A percentile compares a stretch with the other conserved stretches of the same genome.
These are phyloP conservation scores for Xylaria sp. DNA, from an alignment of 2,329 filamentous ascomycete species.

Conservation along the genomic window DNA sequence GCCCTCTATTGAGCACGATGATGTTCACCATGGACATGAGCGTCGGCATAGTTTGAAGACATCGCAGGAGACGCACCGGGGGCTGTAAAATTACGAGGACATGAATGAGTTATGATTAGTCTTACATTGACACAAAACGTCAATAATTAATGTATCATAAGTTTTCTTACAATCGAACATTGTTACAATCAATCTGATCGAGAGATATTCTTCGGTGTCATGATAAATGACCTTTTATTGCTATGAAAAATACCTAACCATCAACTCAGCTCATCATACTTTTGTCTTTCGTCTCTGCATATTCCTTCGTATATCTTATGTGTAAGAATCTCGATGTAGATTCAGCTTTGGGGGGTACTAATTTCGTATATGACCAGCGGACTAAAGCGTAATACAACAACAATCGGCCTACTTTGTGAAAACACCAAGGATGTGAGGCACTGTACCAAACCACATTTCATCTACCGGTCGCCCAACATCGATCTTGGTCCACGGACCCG, in stretches of 20 bases:
- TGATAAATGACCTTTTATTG: too few relatives aligned
- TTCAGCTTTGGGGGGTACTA: background rate
- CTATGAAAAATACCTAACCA: background rate
- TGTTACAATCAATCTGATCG: background rate
- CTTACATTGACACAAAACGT: background rate
- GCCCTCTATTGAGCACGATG: conserved; percentile 59
- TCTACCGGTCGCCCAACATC: conserved; percentile 57
- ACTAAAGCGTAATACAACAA: background rate
- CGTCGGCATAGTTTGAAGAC: conserved; percentile 60
- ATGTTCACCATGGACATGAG: conserved; percentile 56
- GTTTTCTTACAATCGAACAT: conserved; percentile 20
- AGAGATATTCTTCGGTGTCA: background rate
- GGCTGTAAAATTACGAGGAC: conserved; percentile 51
- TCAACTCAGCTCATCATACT: background rate
- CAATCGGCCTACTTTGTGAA: conserved; percentile 60
- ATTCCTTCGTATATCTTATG: background rate
- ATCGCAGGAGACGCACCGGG: conserved; percentile 61
- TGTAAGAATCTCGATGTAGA: background rate
- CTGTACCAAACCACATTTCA: conserved; percentile 56
- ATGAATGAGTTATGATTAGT: conserved; percentile 21
- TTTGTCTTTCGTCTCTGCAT: background rate
- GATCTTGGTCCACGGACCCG: conserved; percentile 62
- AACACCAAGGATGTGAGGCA: conserved; percentile 64
- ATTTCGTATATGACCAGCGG: background rate
- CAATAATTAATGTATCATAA: conserved; percentile 21